Evolutionary conservation across 192 early-diverging fungal species (phyloP).

Genomic region (Blastocladiella britannica): DNA sequence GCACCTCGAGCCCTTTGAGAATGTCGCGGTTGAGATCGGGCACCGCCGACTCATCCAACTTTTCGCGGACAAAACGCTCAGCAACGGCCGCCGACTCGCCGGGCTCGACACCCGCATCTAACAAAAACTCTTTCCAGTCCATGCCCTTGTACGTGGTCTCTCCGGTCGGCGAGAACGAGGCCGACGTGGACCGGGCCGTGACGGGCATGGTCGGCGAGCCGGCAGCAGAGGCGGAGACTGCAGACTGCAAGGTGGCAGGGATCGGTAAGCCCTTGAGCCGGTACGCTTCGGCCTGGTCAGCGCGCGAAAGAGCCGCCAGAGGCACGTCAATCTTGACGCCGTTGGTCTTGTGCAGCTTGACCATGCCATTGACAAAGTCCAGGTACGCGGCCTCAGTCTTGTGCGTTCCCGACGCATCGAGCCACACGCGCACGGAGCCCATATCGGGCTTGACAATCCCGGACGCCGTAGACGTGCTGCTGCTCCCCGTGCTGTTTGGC

Average conservation of each 20-base stretch:
- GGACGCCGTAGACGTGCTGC: neutral
- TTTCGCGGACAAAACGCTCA: conserved; percentile 62
- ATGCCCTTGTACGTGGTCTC: conserved; percentile 62
- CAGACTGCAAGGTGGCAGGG: conserved; percentile 10
- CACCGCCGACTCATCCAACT: conserved; percentile 60
- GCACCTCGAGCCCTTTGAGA: conserved; percentile 56
- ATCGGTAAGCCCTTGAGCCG: conserved; percentile 7
- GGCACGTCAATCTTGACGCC: conserved; percentile 86
- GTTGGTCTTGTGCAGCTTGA: conserved; percentile 84
- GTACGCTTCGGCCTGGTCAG: conserved; percentile 9
- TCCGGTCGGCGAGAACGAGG: neutral
- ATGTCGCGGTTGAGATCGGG: conserved; percentile 51
- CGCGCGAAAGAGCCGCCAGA: conserved; percentile 59
- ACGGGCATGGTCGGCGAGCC: conserved; percentile 4
- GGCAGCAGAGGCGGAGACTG: too few relatives aligned
- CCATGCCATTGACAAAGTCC: conserved; percentile 53
- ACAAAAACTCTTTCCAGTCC: conserved; percentile 88
- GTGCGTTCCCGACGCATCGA: conserved; percentile 74
- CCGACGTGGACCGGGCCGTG: neutral
- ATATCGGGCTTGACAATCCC: conserved; percentile 23
- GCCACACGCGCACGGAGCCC: conserved; percentile 69
- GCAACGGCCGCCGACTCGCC: conserved; percentile 63
- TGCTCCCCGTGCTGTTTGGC: neutral
- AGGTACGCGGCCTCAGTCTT: conserved; percentile 80
- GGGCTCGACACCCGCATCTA: conserved; percentile 47